Conservation (phyloP, 2,329 filamentous ascomycete species). For the Botrytis squamosa region DNA sequence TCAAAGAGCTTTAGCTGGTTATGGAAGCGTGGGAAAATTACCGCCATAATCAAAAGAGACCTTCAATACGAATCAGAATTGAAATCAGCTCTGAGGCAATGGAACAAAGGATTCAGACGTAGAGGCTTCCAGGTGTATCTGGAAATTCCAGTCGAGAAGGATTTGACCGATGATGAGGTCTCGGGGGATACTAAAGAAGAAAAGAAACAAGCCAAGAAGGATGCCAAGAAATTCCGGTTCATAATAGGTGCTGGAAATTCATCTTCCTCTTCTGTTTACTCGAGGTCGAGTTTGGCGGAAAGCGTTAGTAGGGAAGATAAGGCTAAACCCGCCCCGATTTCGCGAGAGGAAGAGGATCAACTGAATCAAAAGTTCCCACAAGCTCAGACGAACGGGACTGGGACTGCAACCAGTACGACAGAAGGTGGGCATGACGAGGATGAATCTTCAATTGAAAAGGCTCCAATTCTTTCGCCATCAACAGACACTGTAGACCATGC, state of each 20-base stretch:
- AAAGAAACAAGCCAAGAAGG: slow-evolving; percentile 23
- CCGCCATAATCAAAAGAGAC: slow-evolving; percentile 22
- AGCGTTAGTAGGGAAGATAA: slow-evolving; percentile 11
- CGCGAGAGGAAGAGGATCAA: slow-evolving; percentile 4
- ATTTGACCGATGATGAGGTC: slow-evolving; percentile 10
- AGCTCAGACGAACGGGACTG: background rate
- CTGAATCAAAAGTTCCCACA: background rate
- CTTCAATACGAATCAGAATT: slow-evolving; percentile 30
- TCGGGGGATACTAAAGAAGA: slow-evolving; percentile 11
- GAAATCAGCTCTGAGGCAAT: slow-evolving; percentile 26
- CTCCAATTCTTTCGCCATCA: background rate
- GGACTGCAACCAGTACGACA: background rate
- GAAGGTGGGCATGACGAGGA: background rate
- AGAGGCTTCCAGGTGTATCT: slow-evolving; percentile 32
- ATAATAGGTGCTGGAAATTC: slow-evolving; percentile 23
- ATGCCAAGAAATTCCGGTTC: slow-evolving; percentile 25
- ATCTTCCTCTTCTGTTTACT: slow-evolving; percentile 11
- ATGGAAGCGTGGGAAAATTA: slow-evolving; percentile 14
- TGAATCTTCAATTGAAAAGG: background rate
- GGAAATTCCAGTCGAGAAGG: slow-evolving; percentile 27
- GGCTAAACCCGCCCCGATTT: background rate
- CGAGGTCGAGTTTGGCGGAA: slow-evolving; percentile 13
- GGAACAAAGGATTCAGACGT: slow-evolving; percentile 31
- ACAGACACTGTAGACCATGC: background rate
- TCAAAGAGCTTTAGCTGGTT: slow-evolving; percentile 5